phyloP scores from a whole-genome alignment of 345 rosid genomes.

The Limnanthes douglasii region DNA sequence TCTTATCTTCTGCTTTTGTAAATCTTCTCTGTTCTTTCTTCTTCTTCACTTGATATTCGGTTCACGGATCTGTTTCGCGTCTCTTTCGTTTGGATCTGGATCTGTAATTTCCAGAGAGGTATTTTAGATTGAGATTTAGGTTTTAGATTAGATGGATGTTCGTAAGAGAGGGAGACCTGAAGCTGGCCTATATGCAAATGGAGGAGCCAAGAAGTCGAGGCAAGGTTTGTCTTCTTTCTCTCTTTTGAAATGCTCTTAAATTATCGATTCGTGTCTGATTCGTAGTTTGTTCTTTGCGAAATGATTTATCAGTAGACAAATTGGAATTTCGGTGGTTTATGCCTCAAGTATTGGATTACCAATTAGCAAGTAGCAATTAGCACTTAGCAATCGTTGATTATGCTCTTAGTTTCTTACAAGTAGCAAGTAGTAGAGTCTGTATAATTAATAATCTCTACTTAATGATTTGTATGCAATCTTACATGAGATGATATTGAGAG shows the following conservation, averaged over 20 bases:
- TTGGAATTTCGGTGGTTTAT: background rate
- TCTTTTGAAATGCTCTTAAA: conserved; percentile 3
- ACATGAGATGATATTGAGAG: conserved; percentile 8
- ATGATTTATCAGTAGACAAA: conserved; percentile 1
- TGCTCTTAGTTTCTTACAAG: too few species aligned
- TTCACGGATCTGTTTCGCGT: too few species aligned
- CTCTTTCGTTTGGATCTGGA: too few species aligned
- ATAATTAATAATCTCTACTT: too few species aligned
- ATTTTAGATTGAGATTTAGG: too few species aligned
- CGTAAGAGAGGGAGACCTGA: conserved; percentile 66
- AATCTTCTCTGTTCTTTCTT: too few species aligned
- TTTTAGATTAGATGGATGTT: too few species aligned
- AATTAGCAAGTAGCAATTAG: conserved; percentile 6
- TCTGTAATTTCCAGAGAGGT: too few species aligned
- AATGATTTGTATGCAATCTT: conserved; percentile 3
- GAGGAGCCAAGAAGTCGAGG: conserved; percentile 54
- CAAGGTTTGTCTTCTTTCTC: conserved; percentile 19
- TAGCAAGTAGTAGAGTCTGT: too few species aligned
- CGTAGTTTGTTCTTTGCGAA: background rate
- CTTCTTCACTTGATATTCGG: too few species aligned
- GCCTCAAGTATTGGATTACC: background rate
- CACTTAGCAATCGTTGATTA: too few species aligned
- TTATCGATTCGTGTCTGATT: background rate
- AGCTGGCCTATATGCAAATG: conserved; percentile 39
- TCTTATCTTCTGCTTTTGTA: too few species aligned